Conservation (phyloP, 306 rosid species). For the Chamaecrista fasciculata region DNA sequence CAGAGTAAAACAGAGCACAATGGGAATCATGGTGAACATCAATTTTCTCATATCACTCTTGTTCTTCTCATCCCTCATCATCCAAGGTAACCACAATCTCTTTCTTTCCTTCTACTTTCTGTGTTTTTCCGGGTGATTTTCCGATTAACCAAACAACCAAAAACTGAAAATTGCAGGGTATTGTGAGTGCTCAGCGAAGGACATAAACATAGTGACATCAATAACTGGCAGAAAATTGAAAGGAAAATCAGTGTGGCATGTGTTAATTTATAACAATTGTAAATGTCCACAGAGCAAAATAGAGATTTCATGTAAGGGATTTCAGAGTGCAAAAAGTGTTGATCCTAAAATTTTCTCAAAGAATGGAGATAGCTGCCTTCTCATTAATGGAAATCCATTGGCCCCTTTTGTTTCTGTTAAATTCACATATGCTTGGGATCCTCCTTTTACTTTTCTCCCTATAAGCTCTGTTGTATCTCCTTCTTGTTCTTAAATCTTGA, state of each 20-base stretch:
- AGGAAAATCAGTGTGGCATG: conserved; percentile 59
- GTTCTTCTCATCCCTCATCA: not conserved
- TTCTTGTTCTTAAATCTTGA: no score
- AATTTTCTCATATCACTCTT: not conserved
- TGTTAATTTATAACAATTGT: conserved; percentile 57
- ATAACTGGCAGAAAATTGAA: conserved; percentile 41
- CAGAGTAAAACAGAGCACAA: no score
- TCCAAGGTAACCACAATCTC: not conserved
- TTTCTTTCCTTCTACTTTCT: not conserved
- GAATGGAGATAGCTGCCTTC: conserved; percentile 40
- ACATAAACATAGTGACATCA: conserved; percentile 46
- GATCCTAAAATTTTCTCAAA: conserved; percentile 31
- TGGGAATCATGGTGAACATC: no score
- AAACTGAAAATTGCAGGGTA: conserved; percentile 37
- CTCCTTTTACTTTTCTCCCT: conserved; percentile 48
- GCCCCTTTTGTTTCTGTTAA: conserved; percentile 12
- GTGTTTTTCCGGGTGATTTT: not conserved
- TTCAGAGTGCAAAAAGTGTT: conserved; percentile 35
- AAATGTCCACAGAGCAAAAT: conserved; percentile 38
- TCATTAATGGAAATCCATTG: conserved; percentile 37
- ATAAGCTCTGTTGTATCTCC: conserved; percentile 20
- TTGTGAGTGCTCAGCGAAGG: conserved; percentile 38
- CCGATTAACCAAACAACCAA: not conserved
- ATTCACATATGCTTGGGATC: conserved; percentile 65
- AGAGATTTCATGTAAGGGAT: conserved; percentile 37